phyloP scores from a whole-genome alignment of 2,329 filamentous ascomycete species.

The Canariomyces notabilis region DNA sequence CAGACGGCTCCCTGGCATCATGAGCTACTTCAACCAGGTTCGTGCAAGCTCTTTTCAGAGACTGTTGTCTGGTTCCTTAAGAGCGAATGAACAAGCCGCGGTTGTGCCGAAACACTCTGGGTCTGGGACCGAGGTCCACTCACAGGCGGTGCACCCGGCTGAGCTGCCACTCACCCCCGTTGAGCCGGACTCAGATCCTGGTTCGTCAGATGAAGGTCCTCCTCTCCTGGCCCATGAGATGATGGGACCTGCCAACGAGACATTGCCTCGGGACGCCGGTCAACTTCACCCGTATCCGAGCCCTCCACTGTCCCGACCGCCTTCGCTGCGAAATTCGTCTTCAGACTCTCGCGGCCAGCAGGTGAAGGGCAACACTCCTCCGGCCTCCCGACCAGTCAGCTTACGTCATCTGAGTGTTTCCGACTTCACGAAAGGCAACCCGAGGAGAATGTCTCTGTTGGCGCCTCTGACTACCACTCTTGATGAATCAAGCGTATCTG shows the following conservation, averaged over 20 bases:
- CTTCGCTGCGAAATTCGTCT: slow-evolving; percentile 41
- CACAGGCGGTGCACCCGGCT: slow-evolving; percentile 21
- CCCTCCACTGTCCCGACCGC: slow-evolving; percentile 49
- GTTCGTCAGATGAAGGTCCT: slow-evolving; percentile 24
- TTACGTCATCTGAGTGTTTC: slow-evolving; percentile 41
- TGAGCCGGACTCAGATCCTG: slow-evolving; percentile 20
- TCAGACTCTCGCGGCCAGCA: slow-evolving; percentile 38
- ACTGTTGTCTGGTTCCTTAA: slow-evolving; percentile 37
- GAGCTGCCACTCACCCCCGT: slow-evolving; percentile 24
- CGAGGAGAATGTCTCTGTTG: slow-evolving; percentile 42
- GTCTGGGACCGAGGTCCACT: slow-evolving; percentile 19
- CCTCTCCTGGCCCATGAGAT: slow-evolving; percentile 38
- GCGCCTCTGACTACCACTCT: slow-evolving; percentile 61
- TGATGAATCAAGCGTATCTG: slow-evolving; percentile 58
- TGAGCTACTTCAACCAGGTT: slow-evolving; percentile 99
- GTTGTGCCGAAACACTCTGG: slow-evolving; percentile 29
- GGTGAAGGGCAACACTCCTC: slow-evolving; percentile 30
- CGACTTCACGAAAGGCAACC: slow-evolving; percentile 38
- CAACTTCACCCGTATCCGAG: slow-evolving; percentile 49
- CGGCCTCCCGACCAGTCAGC: slow-evolving; percentile 33
- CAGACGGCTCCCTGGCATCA: slow-evolving; percentile 91
- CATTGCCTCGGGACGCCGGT: slow-evolving; percentile 28
- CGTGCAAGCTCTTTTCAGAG: slow-evolving; percentile 70
- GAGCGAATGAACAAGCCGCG: slow-evolving; percentile 37
- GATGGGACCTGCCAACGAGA: slow-evolving; percentile 30